Base-by-base conservation (phyloP, 2,329 filamentous ascomycete genomes). In the Volutella citrinella region DNA sequence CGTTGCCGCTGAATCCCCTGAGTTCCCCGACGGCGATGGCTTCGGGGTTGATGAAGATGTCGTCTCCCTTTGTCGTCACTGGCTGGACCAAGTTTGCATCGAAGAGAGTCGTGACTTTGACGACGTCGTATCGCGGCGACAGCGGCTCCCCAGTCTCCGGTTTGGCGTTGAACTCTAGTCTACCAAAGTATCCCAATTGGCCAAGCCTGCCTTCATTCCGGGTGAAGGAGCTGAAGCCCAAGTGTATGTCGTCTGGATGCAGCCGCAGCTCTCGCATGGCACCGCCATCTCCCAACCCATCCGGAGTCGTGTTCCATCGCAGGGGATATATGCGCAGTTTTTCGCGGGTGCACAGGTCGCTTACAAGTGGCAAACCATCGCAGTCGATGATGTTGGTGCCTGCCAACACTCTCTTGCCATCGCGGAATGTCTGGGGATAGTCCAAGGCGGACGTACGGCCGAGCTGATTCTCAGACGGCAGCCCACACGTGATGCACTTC, bases 401-500 rank as follows among this genome's bases (percentile, higher is more conserved):
- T 5, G 45, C 42, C 1, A 72, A 48, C 0, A 59, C 45, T 3
- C 57, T 54, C 13, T 55, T 60, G 2, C 64, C 63, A 34, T 65
- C 60, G 2, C 46, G 41, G 32, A 69, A 70, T 0, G 59, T 48
- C 28, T 72, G 66, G 0, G 68, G 65, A 36, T 72, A 73, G 34
- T 63, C 62, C 5, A 33, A 10, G 44, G 33, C 19, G 34, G 14
- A 3, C 42, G 32, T 13, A 39, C 34, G 3, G 36, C 31, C 9
- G 48, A 50, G 6, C 38, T 22, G 4, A 46, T 67, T 64, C 17
- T 48, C 40, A 2, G 30, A 39, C 0, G 61, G 55, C 0, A 71
- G 50, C 1, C 63, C 66, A 33, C 69, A 72, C 7, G 36, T 71
- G 7, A 72, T 27, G 36, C 67, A 72, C 42, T 68, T 72, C 66